Conservation (phyloP, 1,139 yeast species). For the Magnusiomyces tetraspermus region DNA sequence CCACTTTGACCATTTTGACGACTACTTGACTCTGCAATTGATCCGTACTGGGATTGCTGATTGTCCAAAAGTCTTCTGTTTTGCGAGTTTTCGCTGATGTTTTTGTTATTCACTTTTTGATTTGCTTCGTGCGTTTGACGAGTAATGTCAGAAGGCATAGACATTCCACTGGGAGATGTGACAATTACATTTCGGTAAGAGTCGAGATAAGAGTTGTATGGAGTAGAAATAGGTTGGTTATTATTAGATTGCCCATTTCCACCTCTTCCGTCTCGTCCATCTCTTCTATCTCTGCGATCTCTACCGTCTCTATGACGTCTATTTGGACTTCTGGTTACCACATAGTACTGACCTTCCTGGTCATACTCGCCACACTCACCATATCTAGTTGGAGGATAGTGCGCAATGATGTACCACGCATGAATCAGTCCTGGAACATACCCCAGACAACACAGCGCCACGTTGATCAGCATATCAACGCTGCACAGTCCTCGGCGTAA, state of each 20-base stretch:
- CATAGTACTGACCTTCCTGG: neutral
- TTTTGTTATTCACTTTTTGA: neutral
- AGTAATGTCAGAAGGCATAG: neutral
- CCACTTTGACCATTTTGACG: too few species aligned
- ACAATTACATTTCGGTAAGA: too few species aligned
- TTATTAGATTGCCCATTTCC: too few species aligned
- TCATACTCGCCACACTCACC: neutral
- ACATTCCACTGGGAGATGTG: neutral
- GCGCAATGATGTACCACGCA: slow-evolving; percentile 38
- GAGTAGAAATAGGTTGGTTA: neutral
- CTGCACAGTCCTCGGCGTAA: slow-evolving; percentile 66
- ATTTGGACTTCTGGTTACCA: too few species aligned
- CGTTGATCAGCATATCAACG: slow-evolving; percentile 62
- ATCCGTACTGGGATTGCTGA: too few species aligned
- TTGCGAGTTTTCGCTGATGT: too few species aligned
- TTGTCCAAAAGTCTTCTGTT: too few species aligned
- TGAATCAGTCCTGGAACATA: slow-evolving; percentile 62
- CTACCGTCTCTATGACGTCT: too few species aligned
- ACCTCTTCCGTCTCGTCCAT: too few species aligned
- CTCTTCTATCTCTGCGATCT: too few species aligned
- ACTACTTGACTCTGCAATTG: too few species aligned
- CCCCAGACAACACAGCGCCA: slow-evolving; percentile 67
- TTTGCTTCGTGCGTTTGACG: neutral
- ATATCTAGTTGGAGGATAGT: too few species aligned
- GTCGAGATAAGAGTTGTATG: neutral